A percentile compares a stretch with the other conserved stretches of the same genome.
phyloP scores from a whole-genome alignment of 768 basidiomycete species.

The Boletus barrowsii region DNA sequence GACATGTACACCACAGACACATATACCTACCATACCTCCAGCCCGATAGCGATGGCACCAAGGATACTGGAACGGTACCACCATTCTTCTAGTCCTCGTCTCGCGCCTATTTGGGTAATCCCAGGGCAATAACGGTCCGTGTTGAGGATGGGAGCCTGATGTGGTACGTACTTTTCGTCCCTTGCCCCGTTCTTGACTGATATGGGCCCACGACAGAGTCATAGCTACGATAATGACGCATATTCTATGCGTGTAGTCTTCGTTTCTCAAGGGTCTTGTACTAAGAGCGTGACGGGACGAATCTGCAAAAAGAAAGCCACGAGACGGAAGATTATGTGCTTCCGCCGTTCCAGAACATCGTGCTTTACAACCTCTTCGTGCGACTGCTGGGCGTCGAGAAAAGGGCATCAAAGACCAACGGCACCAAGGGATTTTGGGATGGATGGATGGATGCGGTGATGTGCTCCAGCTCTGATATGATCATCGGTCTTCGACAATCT shows the following conservation, averaged over 20 bases:
- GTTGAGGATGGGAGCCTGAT: slow-evolving; percentile 49
- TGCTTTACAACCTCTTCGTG: slow-evolving; percentile 78
- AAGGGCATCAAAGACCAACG: slow-evolving; percentile 63
- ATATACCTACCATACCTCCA: background rate
- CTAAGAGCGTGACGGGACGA: slow-evolving; percentile 25
- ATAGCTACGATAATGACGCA: slow-evolving; percentile 83
- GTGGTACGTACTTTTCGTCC: slow-evolving; percentile 39
- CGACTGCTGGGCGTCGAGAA: slow-evolving; percentile 63
- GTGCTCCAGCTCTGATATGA: background rate
- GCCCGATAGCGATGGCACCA: background rate
- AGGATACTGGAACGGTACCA: slow-evolving; percentile 77
- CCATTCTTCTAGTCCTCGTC: slow-evolving; percentile 63
- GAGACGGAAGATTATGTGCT: slow-evolving; percentile 52
- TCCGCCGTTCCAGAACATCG: slow-evolving; percentile 75
- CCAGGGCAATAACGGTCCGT: slow-evolving; percentile 67
- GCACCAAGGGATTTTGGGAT: slow-evolving; percentile 81
- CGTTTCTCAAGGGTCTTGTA: slow-evolving; percentile 85
- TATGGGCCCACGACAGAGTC: slow-evolving; percentile 48
- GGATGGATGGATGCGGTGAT: slow-evolving; percentile 30
- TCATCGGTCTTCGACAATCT: too few relatives aligned
- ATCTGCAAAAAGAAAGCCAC: slow-evolving; percentile 10
- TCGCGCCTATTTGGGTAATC: slow-evolving; percentile 81
- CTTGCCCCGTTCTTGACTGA: background rate
- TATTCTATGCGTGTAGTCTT: slow-evolving; percentile 83
- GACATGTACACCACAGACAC: slow-evolving; percentile 41